Conservation (phyloP, 495 filamentous ascomycete genomes). For the Glonium stellatum region DNA sequence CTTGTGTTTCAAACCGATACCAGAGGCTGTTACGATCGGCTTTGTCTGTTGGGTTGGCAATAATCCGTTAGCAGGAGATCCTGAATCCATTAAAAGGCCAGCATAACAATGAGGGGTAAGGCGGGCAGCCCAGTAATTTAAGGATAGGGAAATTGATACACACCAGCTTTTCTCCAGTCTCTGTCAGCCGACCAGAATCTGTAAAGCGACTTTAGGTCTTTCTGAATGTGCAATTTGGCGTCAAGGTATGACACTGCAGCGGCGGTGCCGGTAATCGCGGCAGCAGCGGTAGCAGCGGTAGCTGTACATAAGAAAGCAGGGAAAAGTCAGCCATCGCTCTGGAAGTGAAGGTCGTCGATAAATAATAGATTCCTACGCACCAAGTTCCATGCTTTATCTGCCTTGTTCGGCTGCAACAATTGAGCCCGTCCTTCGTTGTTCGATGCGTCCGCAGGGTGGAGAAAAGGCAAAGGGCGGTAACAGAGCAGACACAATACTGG, state of each 20-base stretch:
- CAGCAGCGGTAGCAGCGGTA: constrained; percentile 43
- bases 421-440: too few species aligned
- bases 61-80: constrained; percentile 8
- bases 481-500: not conserved
- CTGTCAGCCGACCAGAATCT: constrained; percentile 33
- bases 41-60: constrained; percentile 38
- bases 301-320: constrained; percentile 17
- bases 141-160: not conserved
- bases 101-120: too few species aligned
- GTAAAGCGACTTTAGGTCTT: constrained; percentile 47
- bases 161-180: constrained; percentile 36
- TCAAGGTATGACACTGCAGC: constrained; percentile 58
- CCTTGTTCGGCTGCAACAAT: too few species aligned
- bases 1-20: constrained; percentile 58
- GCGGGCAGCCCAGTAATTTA: not conserved
- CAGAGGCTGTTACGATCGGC: constrained; percentile 51
- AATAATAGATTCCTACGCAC: too few species aligned
- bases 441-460: too few species aligned
- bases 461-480: too few species aligned
- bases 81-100: constrained; percentile 4
- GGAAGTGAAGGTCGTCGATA: too few species aligned
- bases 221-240: constrained; percentile 58
- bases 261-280: constrained; percentile 42
- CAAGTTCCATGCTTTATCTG: too few species aligned
- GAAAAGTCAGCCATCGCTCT: too few species aligned